Evolutionary conservation across 805 yeast species (phyloP).

Genomic region (Zygosaccharomyces bisporus): DNA sequence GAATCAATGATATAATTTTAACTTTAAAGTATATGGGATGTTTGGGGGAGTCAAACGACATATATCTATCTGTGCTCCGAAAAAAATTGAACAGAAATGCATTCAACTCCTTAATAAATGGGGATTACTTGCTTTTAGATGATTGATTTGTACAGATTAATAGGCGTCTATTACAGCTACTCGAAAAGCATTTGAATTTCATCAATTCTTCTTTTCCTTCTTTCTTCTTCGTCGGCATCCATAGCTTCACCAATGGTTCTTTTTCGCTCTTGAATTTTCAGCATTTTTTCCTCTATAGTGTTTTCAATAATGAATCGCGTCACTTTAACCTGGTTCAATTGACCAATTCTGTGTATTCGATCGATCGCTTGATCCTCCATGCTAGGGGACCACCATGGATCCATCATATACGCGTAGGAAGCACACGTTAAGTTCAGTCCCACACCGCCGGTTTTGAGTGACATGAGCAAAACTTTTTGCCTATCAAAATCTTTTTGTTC

Average conservation of each 20-base stretch:
- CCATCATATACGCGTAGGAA: constrained; percentile 82
- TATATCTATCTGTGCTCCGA: constrained; percentile 17
- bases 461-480: constrained; percentile 56
- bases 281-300: constrained; percentile 85
- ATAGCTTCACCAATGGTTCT: constrained; percentile 76
- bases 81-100: constrained; percentile 19
- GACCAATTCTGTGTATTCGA: constrained; percentile 89
- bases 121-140: constrained; percentile 29
- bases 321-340: constrained; percentile 64
- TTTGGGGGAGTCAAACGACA: constrained; percentile 32
- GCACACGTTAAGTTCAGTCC: constrained; percentile 87
- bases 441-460: constrained; percentile 91
- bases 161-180: constrained; percentile 9
- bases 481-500: constrained; percentile 30
- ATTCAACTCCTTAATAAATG: constrained; percentile 17
- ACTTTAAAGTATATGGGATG: constrained; percentile 56
- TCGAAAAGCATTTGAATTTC: constrained; percentile 68
- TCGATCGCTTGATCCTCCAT: constrained; percentile 90
- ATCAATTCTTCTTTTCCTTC: constrained; percentile 64
- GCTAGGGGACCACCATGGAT: constrained; percentile 97
- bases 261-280: constrained; percentile 81
- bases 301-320: constrained; percentile 75
- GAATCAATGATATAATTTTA: constrained; percentile 57
- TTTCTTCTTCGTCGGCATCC: constrained; percentile 70
- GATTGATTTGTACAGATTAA: constrained; percentile 11